Evolutionary conservation across 2,329 filamentous ascomycete species (phyloP).

Genomic region (Teratosphaeria gauchensis): DNA sequence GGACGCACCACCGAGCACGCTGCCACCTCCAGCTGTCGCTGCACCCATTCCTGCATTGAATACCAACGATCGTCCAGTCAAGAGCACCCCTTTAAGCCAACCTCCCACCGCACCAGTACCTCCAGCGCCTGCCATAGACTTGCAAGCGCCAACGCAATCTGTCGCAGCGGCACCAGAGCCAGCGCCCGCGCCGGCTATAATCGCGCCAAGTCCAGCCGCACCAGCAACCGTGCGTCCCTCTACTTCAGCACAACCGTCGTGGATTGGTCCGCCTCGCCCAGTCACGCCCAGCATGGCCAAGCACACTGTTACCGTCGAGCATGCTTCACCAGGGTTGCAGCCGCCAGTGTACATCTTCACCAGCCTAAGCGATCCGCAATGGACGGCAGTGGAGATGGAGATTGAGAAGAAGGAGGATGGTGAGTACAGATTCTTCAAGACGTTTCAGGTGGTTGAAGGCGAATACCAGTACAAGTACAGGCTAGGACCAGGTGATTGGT

Average conservation of each 20-base stretch:
- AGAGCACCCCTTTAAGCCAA: too few species aligned
- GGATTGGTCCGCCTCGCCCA: slow-evolving; percentile 20
- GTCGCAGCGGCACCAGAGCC: background rate
- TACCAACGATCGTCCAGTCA: background rate
- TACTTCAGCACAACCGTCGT: slow-evolving; percentile 11
- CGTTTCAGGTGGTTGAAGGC: slow-evolving; percentile 46
- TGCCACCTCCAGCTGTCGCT: background rate
- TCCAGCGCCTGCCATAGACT: background rate
- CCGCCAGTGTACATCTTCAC: slow-evolving; percentile 64
- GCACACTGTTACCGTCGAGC: slow-evolving; percentile 48
- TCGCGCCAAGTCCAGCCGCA: background rate
- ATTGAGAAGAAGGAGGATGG: slow-evolving; percentile 37
- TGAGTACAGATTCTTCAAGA: slow-evolving; percentile 48
- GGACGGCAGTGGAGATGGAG: slow-evolving; percentile 59
- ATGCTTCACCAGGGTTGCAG: slow-evolving; percentile 47
- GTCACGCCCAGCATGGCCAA: slow-evolving; percentile 18
- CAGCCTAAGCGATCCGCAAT: slow-evolving; percentile 57
- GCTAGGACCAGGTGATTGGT: slow-evolving; percentile 57
- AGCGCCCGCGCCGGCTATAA: background rate
- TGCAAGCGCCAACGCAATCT: background rate
- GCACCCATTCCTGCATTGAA: background rate
- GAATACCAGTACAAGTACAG: slow-evolving; percentile 69
- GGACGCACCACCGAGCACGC: background rate
- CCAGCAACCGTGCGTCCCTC: background rate
- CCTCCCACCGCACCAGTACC: background rate